These are phyloP conservation scores for Salix caprea DNA, from an alignment of 345 rosid species.

Conservation along the genomic window DNA sequence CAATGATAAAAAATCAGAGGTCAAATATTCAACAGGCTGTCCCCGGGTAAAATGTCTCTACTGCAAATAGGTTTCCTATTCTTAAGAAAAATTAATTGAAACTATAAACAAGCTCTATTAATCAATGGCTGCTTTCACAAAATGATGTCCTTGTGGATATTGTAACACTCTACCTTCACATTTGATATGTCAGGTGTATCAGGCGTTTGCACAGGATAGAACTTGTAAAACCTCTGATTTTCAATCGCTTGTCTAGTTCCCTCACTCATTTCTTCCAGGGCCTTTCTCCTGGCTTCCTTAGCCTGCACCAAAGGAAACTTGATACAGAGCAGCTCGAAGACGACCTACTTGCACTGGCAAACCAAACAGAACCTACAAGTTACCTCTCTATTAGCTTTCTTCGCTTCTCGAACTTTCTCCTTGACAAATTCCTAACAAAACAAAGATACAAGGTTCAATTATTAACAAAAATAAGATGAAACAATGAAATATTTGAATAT, in stretches of 20 bases:
- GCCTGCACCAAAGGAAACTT: slow-evolving; percentile 45
- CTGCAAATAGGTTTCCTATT: background rate
- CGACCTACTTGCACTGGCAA: background rate
- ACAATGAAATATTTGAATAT: slow-evolving; percentile 5
- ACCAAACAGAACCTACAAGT: background rate
- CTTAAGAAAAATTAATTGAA: background rate
- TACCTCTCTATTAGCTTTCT: slow-evolving; percentile 84
- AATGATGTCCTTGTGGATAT: background rate
- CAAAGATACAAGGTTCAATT: background rate
- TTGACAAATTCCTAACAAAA: slow-evolving; percentile 62
- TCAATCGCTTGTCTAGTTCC: slow-evolving; percentile 61
- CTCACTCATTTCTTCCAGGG: slow-evolving; percentile 76
- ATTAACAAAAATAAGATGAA: background rate
- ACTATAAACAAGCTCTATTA: background rate
- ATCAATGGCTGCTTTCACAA: background rate
- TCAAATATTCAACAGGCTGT: background rate
- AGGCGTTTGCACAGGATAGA: slow-evolving; percentile 69
- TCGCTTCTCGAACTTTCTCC: slow-evolving; percentile 82
- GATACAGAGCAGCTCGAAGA: background rate
- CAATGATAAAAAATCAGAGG: background rate
- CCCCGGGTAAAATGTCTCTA: background rate
- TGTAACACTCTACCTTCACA: slow-evolving; percentile 46
- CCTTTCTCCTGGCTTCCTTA: slow-evolving; percentile 75
- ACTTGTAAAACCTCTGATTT: slow-evolving; percentile 82
- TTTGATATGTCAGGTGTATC: slow-evolving; percentile 71